phyloP scores from a whole-genome alignment of 225 moss, liverwort and hornwort genomes.

The Physcomitrium patens region DNA sequence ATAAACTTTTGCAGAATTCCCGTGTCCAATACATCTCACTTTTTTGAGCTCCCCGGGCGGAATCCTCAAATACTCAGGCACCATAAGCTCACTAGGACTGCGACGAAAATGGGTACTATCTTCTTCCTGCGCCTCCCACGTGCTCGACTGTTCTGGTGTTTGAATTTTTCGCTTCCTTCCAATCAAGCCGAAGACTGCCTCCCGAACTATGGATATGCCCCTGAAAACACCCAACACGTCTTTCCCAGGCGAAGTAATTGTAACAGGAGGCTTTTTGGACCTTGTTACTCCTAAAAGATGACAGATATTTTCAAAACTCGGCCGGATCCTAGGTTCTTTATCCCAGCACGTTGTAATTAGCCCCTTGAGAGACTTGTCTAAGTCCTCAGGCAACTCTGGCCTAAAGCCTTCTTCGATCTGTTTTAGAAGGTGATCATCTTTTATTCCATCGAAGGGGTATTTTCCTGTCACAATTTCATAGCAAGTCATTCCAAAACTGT shows the following conservation, averaged over 20 bases:
- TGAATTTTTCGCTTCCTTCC: no score
- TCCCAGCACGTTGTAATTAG: conserved; percentile 18
- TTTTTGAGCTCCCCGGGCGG: conserved; percentile 17
- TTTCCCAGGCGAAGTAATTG: no score
- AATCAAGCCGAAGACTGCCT: no score
- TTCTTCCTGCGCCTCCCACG: no score
- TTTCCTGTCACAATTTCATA: conserved; percentile 43
- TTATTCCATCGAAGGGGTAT: conserved; percentile 39
- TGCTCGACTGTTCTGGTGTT: no score
- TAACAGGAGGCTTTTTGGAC: conserved; percentile 15
- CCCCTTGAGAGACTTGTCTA: conserved; percentile 18
- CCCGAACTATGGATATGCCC: no score
- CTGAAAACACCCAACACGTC: no score
- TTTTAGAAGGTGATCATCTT: not conserved
- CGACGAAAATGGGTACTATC: no score
- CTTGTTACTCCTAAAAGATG: conserved; percentile 6
- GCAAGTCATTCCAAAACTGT: conserved; percentile 51
- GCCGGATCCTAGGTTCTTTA: conserved; percentile 16
- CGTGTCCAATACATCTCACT: not conserved
- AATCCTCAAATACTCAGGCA: conserved; percentile 22
- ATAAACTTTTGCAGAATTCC: not conserved
- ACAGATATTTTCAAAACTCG: not conserved
- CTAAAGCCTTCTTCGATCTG: conserved; percentile 26
- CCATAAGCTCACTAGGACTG: not conserved
- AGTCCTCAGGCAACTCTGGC: not conserved